Conservation (phyloP, 495 filamentous ascomycete genomes). For the Hypomontagnella submonticulosa region DNA sequence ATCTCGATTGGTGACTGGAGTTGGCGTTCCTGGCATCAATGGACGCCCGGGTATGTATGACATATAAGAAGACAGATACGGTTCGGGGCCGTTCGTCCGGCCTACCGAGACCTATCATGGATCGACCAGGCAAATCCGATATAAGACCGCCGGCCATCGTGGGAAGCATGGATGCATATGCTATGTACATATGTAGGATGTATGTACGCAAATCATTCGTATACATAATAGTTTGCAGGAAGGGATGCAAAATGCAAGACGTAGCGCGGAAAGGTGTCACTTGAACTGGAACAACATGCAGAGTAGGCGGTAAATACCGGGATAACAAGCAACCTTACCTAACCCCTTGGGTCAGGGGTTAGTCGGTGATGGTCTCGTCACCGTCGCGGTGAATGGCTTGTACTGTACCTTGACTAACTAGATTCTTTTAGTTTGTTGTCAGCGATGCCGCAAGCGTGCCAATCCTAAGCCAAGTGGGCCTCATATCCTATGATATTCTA, state of each 20-base stretch:
- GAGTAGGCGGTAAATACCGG: slow-evolving; percentile 34
- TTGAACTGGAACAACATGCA: slow-evolving; percentile 20
- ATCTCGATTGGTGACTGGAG: slow-evolving; percentile 18
- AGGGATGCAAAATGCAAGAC: slow-evolving; percentile 28
- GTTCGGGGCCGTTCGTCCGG: slow-evolving; percentile 38
- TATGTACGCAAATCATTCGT: slow-evolving; percentile 14
- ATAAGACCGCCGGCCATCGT: slow-evolving; percentile 29
- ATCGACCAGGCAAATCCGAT: slow-evolving; percentile 32
- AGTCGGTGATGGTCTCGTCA: slow-evolving; percentile 37
- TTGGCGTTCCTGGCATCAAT: slow-evolving; percentile 22
- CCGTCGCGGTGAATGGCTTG: slow-evolving; percentile 28
- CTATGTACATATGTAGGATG: slow-evolving; percentile 21
- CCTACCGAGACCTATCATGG: slow-evolving; percentile 18
- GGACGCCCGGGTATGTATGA: slow-evolving; percentile 26
- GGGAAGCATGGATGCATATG: slow-evolving; percentile 23
- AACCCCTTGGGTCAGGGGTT: slow-evolving; percentile 29
- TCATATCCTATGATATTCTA: slow-evolving; percentile 36
- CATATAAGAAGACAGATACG: slow-evolving; percentile 36
- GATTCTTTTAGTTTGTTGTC: slow-evolving; percentile 16
- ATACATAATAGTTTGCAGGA: background rate
- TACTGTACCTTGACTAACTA: slow-evolving; percentile 1
- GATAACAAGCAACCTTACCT: slow-evolving; percentile 34
- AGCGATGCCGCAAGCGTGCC: slow-evolving; percentile 33
- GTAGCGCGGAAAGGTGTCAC: slow-evolving; percentile 23
- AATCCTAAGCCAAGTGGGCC: slow-evolving; percentile 36